Base-by-base conservation (phyloP, 805 yeast species). In the Peterozyma toletana region DNA sequence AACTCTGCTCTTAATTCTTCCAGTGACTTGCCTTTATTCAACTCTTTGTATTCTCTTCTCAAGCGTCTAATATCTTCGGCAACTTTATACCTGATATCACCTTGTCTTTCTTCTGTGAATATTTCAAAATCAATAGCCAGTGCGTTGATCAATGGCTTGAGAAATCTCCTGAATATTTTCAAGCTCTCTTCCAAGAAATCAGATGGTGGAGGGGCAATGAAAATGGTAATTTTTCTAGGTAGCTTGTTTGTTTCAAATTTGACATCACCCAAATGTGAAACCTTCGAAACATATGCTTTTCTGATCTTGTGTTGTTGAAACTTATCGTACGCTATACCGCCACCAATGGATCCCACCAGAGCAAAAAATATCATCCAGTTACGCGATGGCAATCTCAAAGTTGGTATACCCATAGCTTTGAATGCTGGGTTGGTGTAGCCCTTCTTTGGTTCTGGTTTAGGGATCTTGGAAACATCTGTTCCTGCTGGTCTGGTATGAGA, bases 171-270 rank as follows among this genome's bases (percentile, higher is more conserved):
- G 70, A 90, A 87, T 43, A 86, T 75, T 48, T 73, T 76, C 62
- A 85, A 57, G 10, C 91, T 78, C 45, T 80, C 83, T 36, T 82
- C 93, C 40, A 91, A 64, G 53, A 78, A 86, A 59, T 91, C 97
- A 54, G 86, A 86, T 16, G 99, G 98, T 9, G 98, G 97, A n/a
- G 99, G 99, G 0, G 96, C 95, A 45, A 90, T 75, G 59, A 82
- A 90, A 1, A 93, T 80, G 1, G 86, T 78, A 39, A 93, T 67
- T 52, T 82, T 86, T 47, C 99, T 73, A 2, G 96, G 87, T 16
- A 74, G 54, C 43, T 72, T 70, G 45, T 75, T 64, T 1, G 79
- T 61, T 2, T 59, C 57, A 37, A 80, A 53, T 14, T 75, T 73
- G 41, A 59, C 68, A 21, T 74, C 58, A 11, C 91, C 77, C 38